A percentile compares a stretch with the other conserved stretches of the same genome.
Conservation (phyloP, 139 green algal genomes). For the Ostreobium quekettii region DNA sequence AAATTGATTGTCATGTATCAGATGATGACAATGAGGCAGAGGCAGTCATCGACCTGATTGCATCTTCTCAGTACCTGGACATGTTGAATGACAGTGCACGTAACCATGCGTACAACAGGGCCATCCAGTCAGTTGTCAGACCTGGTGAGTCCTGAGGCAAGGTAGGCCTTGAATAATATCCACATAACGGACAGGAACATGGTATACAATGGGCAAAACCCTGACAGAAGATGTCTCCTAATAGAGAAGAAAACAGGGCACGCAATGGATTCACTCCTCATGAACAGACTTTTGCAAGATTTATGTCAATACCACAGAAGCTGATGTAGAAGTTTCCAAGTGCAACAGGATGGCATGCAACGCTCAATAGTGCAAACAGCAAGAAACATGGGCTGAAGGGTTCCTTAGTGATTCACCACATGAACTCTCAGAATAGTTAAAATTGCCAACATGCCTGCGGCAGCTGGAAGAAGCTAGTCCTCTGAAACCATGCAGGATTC, state of each 20-base stretch:
- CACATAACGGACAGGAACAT: background rate
- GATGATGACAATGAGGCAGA: conserved; percentile 25
- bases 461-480: no score
- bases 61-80: conserved; percentile 42
- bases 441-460: no score
- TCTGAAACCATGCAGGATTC: no score
- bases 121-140: conserved; percentile 16
- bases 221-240: background rate
- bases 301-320: no score
- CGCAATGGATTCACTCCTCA: background rate
- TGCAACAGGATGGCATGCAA: no score
- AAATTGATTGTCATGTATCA: conserved; percentile 13
- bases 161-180: no score
- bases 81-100: conserved; percentile 42
- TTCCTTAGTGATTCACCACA: no score
- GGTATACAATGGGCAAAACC: background rate
- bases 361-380: no score
- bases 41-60: conserved; percentile 29
- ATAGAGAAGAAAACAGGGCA: background rate
- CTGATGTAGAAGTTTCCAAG: no score
- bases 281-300: background rate
- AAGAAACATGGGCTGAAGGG: no score
- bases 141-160: background rate
- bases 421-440: no score
- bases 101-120: conserved; percentile 35